phyloP scores from a whole-genome alignment of 768 basidiomycete genomes.

The Hygrocybe coccinea region DNA sequence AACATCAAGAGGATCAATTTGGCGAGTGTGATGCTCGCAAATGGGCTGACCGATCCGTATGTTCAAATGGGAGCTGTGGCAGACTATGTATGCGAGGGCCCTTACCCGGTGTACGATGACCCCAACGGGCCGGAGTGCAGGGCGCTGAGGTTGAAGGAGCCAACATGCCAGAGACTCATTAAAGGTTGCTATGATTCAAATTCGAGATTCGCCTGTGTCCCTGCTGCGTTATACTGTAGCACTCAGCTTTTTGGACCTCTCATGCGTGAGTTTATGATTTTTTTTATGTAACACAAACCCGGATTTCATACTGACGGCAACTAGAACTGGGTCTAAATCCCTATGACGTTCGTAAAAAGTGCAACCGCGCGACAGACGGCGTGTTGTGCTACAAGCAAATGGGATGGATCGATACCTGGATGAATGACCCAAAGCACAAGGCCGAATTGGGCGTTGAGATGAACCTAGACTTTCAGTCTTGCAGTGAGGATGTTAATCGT shows the following conservation, averaged over 20 bases:
- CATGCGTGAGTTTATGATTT: slow-evolving; percentile 47
- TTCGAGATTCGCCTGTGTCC: slow-evolving; percentile 61
- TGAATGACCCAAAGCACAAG: slow-evolving; percentile 77
- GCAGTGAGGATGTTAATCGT: slow-evolving; percentile 76
- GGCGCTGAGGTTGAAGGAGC: slow-evolving; percentile 57
- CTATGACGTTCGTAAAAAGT: slow-evolving; percentile 78
- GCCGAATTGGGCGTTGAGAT: slow-evolving; percentile 71
- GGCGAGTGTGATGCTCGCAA: slow-evolving; percentile 78
- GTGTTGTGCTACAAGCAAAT: slow-evolving; percentile 75
- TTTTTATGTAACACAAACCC: not conserved
- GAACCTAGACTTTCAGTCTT: slow-evolving; percentile 56
- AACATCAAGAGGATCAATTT: slow-evolving; percentile 72
- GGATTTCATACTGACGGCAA: slow-evolving; percentile 1
- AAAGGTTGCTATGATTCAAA: slow-evolving; percentile 63
- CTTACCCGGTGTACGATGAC: slow-evolving; percentile 75
- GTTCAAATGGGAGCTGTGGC: slow-evolving; percentile 76
- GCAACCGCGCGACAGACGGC: slow-evolving; percentile 66
- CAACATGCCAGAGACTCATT: slow-evolving; percentile 70
- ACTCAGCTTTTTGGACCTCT: slow-evolving; percentile 67
- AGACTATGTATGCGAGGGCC: slow-evolving; percentile 78
- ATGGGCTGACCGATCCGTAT: slow-evolving; percentile 81
- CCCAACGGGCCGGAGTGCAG: slow-evolving; percentile 62
- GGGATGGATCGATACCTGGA: slow-evolving; percentile 81
- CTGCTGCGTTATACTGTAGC: slow-evolving; percentile 77
- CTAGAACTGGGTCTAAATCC: slow-evolving; percentile 74